These are phyloP conservation scores for Candida mattraensis DNA, from an alignment of 805 yeast genomes.

Conservation along the genomic window DNA sequence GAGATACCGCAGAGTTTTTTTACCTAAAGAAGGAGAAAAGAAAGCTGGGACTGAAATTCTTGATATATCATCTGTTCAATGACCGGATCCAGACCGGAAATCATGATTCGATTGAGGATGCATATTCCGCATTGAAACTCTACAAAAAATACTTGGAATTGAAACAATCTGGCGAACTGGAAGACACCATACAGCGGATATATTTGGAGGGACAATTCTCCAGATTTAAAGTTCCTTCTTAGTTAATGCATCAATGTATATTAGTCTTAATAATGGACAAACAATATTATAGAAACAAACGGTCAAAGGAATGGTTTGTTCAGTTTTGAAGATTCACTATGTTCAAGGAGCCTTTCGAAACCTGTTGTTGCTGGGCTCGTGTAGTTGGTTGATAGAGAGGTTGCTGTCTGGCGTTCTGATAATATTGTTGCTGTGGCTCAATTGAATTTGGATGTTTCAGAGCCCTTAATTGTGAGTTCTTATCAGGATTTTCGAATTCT, in stretches of 20 bases:
- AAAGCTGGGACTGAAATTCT: constrained; percentile 77
- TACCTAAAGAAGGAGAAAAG: constrained; percentile 74
- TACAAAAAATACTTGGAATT: constrained; percentile 73
- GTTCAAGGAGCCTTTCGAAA: constrained; percentile 19
- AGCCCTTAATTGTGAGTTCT: constrained; percentile 2
- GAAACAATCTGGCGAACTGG: constrained; percentile 56
- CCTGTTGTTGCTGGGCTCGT: constrained; percentile 30
- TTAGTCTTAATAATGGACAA: constrained; percentile 1
- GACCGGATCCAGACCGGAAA: constrained; percentile 86
- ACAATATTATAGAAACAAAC: too few relatives aligned
- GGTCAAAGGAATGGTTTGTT: too few relatives aligned
- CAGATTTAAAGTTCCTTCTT: constrained; percentile 51
- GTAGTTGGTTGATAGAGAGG: constrained; percentile 30
- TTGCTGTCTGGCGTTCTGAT: constrained; percentile 9
- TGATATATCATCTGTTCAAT: constrained; percentile 75
- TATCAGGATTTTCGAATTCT: constrained; percentile 11
- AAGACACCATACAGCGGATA: constrained; percentile 58
- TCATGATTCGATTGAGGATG: constrained; percentile 98
- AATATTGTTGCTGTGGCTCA: constrained; percentile 11
- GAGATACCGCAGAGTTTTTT: constrained; percentile 84
- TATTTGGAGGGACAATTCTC: constrained; percentile 67
- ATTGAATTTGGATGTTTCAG: constrained; percentile 9
- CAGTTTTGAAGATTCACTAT: constrained; percentile 23
- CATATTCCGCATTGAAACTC: constrained; percentile 76
- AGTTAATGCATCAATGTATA: constrained; percentile 6